Conservation (phyloP, 1,284 basidiomycete genomes). For the Malassezia vespertilionis region DNA sequence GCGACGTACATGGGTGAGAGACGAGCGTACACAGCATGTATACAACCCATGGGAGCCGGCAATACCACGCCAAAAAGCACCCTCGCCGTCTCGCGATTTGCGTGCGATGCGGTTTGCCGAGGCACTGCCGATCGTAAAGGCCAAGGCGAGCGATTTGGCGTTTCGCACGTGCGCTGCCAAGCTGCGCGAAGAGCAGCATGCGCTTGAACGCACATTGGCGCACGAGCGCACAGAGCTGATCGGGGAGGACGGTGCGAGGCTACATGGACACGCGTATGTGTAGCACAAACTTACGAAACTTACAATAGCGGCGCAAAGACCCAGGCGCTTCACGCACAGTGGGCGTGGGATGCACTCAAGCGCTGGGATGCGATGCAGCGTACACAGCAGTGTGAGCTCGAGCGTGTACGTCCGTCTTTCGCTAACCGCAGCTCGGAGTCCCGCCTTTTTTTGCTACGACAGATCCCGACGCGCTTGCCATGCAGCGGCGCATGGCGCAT, state of each 20-base stretch:
- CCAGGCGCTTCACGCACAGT: constrained; percentile 9
- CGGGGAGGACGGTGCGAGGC: constrained; percentile 1
- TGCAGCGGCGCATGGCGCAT: constrained; percentile 6
- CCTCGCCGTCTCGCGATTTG: background rate
- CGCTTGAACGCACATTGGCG: background rate
- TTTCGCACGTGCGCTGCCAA: background rate
- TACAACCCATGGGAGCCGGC: background rate
- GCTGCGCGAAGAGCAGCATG: constrained; percentile 5
- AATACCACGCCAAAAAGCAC: background rate
- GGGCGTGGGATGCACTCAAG: constrained; percentile 17
- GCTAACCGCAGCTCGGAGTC: constrained; percentile 7
- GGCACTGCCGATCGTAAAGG: constrained; percentile 1
- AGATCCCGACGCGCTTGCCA: background rate
- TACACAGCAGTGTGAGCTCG: constrained; percentile 7
- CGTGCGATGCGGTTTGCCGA: constrained; percentile 3
- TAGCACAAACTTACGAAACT: background rate
- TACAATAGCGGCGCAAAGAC: constrained; percentile 3
- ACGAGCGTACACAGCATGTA: background rate
- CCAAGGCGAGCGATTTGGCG: background rate
- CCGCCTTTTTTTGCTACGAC: constrained; percentile 10
- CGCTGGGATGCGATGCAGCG: constrained; percentile 6
- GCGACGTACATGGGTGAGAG: constrained; percentile 4
- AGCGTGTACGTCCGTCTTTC: background rate
- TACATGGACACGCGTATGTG: constrained; percentile 10
- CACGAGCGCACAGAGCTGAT: constrained; percentile 3